A percentile compares a stretch with the other conserved stretches of the same genome.
Conservation (phyloP, 495 filamentous ascomycete species). For the Daldinia loculata region DNA sequence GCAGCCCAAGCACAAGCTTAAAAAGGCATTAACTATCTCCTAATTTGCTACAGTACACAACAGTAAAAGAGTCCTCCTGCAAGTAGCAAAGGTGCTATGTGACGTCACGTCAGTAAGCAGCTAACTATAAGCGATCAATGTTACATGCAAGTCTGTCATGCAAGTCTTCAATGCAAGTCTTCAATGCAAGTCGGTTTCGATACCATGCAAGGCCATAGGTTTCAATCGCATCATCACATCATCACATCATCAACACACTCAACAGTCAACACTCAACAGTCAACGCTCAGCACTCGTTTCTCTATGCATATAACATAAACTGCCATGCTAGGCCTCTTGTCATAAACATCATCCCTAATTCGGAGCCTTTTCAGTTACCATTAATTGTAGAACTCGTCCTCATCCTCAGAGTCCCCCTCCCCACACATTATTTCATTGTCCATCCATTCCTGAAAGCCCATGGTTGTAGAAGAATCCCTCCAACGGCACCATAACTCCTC, state of each 20-base stretch:
- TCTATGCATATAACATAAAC: neutral
- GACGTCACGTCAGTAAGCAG: neutral
- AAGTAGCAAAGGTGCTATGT: neutral
- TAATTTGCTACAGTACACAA: neutral
- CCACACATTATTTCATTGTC: too few relatives aligned
- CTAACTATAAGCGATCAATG: neutral
- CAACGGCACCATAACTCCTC: too few relatives aligned
- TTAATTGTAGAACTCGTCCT: too few relatives aligned
- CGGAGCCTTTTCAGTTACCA: too few relatives aligned
- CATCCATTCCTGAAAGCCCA: too few relatives aligned
- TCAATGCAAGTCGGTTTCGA: neutral
- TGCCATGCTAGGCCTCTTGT: too few relatives aligned
- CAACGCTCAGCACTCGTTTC: neutral
- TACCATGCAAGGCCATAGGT: neutral
- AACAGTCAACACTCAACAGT: neutral
- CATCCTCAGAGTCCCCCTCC: too few relatives aligned
- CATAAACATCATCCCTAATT: neutral
- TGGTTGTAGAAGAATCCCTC: too few relatives aligned
- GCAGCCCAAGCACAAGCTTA: neutral
- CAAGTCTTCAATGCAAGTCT: neutral
- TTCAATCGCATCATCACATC: neutral
- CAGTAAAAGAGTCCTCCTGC: neutral
- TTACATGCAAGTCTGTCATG: too few relatives aligned
- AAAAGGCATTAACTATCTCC: neutral
- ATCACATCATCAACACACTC: neutral